Evolutionary conservation across 208 protist genomes (phyloP).

Genomic region (Histomonas meleagridis): DNA sequence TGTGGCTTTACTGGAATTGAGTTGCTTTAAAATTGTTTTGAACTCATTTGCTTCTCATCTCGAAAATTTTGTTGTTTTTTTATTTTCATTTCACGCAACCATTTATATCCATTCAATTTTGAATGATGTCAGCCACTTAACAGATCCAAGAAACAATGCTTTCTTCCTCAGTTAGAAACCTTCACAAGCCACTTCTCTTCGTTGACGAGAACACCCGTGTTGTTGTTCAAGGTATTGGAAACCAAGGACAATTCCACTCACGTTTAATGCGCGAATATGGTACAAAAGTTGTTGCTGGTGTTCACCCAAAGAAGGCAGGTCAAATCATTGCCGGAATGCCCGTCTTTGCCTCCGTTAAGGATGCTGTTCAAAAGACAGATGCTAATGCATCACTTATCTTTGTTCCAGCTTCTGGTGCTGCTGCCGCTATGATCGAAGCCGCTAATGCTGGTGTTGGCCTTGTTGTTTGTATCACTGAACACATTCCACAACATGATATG

Average conservation of each 20-base stretch:
- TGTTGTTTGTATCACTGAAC: constrained; percentile 92
- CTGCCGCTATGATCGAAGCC: constrained; percentile 80
- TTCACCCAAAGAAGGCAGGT: constrained; percentile 84
- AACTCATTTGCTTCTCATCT: no score
- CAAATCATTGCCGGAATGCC: constrained; percentile 74
- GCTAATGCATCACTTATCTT: constrained; percentile 86
- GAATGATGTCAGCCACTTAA: no score
- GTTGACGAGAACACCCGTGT: not conserved
- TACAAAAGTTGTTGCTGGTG: constrained; percentile 90
- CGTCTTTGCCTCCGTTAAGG: constrained; percentile 71
- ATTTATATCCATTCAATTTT: no score
- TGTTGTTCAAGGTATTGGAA: constrained; percentile 20
- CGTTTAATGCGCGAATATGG: constrained; percentile 87
- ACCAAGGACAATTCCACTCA: constrained; percentile 68
- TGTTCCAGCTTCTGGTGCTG: constrained; percentile 81
- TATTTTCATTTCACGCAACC: no score
- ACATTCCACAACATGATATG: constrained; percentile 89
- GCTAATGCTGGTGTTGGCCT: constrained; percentile 85
- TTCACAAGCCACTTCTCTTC: not conserved
- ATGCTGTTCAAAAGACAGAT: constrained; percentile 72
- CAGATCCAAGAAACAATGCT: constrained; percentile 25
- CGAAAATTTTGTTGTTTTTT: no score
- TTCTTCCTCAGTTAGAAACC: not conserved
- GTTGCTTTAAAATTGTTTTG: no score
- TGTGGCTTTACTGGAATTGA: no score